Base-by-base conservation (phyloP, 257 asterid genomes). In the Parsonsia alboflavescens region DNA sequence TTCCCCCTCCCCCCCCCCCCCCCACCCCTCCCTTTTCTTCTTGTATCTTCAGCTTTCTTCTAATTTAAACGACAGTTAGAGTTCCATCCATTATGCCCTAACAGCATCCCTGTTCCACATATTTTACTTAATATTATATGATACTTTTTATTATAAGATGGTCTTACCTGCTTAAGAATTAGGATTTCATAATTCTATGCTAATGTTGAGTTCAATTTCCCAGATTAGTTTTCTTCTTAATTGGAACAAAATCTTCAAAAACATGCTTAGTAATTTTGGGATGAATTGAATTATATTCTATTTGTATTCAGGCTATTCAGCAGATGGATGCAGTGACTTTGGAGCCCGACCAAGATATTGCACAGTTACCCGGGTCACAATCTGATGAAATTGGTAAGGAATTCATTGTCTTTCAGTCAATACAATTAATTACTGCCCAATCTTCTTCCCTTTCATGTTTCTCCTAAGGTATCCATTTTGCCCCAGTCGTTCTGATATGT, bases 341-440 rank as follows among this genome's bases (percentile, higher is more conserved):
- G 41, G 76, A 74, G 33, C 45, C 80, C 28, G 52, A 58, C 57
- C 79, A 80, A 71, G 86, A 80, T 50, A 64, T 48, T 58, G 59
- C 82, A 26, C 68, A 62, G 36, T 30, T 72, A 76, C 68, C 80
- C 26, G 50, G 72, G 49, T 68, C 72, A 56, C 75, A 49, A 19
- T 66, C 82, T 8, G 84, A 80, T 77, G 86, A 80, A 59, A 69
- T 70, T 53, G 84, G 86, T 83, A 74, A 75, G 76, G 73, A 61
- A 70, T 53, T 16, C 2, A 15, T 44, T 24, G 16, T 16, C 15
- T 5, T 76, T 57, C 42, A 1, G 17, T 56, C 4, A 54, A 15
- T 54, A 42, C 19, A 50, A 15, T 56, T 22, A 39, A 65, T 39
- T 24, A 10, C 22, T 9, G 8, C 50, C 30, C 49, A 16, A 6